Conservation (phyloP, 768 basidiomycete genomes). For the Kwoniella newhampshirensis region DNA sequence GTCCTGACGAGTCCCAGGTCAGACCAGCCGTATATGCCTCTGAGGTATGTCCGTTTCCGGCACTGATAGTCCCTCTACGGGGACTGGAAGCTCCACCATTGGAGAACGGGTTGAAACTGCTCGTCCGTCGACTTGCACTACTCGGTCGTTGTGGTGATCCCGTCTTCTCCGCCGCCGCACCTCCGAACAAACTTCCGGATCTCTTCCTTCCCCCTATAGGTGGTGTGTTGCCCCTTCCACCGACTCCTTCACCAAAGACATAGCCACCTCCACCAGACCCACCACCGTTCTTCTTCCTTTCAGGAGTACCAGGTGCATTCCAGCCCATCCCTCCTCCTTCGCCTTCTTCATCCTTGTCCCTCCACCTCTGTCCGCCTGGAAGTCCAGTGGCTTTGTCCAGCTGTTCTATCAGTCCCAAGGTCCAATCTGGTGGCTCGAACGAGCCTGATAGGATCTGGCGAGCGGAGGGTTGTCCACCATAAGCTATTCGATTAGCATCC, state of each 20-base stretch:
- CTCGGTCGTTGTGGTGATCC: slow-evolving; percentile 16
- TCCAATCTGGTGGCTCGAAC: slow-evolving; percentile 75
- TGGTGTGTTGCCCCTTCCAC: slow-evolving; percentile 23
- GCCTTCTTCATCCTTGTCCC: slow-evolving; percentile 54
- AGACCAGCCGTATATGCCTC: slow-evolving; percentile 42
- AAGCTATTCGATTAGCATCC: slow-evolving; percentile 85
- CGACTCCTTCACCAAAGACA: slow-evolving; percentile 48
- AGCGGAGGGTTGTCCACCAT: slow-evolving; percentile 66
- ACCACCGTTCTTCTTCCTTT: slow-evolving; percentile 10
- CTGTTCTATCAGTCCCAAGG: slow-evolving; percentile 68
- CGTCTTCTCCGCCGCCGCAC: not conserved
- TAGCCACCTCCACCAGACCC: slow-evolving; percentile 29
- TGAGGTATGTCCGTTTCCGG: slow-evolving; percentile 8
- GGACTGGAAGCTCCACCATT: slow-evolving; percentile 10
- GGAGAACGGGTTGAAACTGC: slow-evolving; percentile 38
- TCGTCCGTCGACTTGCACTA: slow-evolving; percentile 14
- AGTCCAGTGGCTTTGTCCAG: slow-evolving; percentile 70
- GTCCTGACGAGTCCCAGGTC: slow-evolving; percentile 40
- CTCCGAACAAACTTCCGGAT: slow-evolving; percentile 29
- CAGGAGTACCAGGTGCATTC: not conserved
- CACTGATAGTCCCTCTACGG: slow-evolving; percentile 4
- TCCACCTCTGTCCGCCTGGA: slow-evolving; percentile 69
- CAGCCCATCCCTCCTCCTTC: slow-evolving; percentile 32
- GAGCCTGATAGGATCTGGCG: slow-evolving; percentile 77
- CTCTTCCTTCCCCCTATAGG: slow-evolving; percentile 24